A percentile compares a stretch with the other conserved stretches of the same genome.
phyloP scores from a whole-genome alignment of 176 grass and related monocot species.

The Musa beccarii region DNA sequence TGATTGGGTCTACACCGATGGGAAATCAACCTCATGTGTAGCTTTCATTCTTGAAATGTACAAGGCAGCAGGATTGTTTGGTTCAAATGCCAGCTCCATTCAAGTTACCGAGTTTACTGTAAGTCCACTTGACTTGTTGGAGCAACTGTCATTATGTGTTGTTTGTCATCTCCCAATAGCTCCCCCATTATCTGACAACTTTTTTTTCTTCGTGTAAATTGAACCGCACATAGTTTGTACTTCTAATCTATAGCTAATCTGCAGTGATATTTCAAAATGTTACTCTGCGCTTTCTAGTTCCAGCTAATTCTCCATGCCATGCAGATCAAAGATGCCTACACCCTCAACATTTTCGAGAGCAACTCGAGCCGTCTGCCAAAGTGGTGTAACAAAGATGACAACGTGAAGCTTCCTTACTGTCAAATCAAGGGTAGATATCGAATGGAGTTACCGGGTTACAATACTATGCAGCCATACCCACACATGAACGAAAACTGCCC shows the following conservation, averaged over 20 bases:
- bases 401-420: conserved; percentile 76
- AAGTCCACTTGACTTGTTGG: conserved; percentile 14
- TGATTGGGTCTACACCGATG: conserved; percentile 73
- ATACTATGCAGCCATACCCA: conserved; percentile 63
- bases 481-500: conserved; percentile 91
- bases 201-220: background rate
- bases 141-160: background rate
- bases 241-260: background rate
- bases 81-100: conserved; percentile 41
- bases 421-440: conserved; percentile 89
- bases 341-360: conserved; percentile 76
- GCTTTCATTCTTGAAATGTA: conserved; percentile 88
- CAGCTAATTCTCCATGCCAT: background rate
- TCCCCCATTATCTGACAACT: background rate
- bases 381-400: conserved; percentile 90
- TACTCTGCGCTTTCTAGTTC: background rate
- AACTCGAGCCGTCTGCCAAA: conserved; percentile 52
- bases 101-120: conserved; percentile 96
- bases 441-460: conserved; percentile 91
- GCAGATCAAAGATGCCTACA: conserved; percentile 98
- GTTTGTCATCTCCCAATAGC: background rate
- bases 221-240: too few species aligned
- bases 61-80: conserved; percentile 88
- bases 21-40: conserved; percentile 86
- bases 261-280: background rate